These are phyloP conservation scores for Parastagonospora nodorum DNA, from an alignment of 2,329 filamentous ascomycete genomes.

Conservation along the genomic window DNA sequence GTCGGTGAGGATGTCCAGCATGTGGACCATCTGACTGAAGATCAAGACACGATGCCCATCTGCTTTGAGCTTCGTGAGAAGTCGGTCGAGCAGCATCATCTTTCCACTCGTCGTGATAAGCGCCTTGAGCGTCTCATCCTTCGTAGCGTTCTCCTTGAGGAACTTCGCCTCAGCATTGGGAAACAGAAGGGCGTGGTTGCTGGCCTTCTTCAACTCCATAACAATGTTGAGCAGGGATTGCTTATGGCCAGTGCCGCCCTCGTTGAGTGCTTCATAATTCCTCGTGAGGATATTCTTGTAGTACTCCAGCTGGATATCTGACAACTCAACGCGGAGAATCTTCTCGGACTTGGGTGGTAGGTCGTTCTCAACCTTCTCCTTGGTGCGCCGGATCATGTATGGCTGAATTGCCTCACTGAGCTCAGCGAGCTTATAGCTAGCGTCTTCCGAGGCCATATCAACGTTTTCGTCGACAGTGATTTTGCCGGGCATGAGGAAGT, in stretches of 20 bases:
- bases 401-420: conserved; percentile 87
- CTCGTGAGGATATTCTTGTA: conserved; percentile 98
- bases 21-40: conserved; percentile 99
- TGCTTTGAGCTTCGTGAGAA: conserved; percentile 90
- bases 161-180: conserved; percentile 90
- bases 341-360: conserved; percentile 97
- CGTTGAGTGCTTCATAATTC: conserved; percentile 92
- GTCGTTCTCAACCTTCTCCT: conserved; percentile 96
- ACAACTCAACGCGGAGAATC: conserved; percentile 96
- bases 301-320: conserved; percentile 94
- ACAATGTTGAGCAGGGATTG: conserved; percentile 97
- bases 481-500: conserved; percentile 96
- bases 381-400: conserved; percentile 93
- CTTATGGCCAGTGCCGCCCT: conserved; percentile 87
- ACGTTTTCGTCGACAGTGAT: conserved; percentile 90
- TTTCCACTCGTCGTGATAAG: conserved; percentile 97
- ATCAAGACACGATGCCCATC: conserved; percentile 96
- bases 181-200: conserved; percentile 99
- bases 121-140: conserved; percentile 89
- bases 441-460: conserved; percentile 78
- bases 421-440: conserved; percentile 83
- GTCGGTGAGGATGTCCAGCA: conserved; percentile 94
- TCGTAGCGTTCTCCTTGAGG: conserved; percentile 75
- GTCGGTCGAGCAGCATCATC: conserved; percentile 97
- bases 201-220: conserved; percentile 99